Conservation (phyloP, 169 alveolate species). For the Plasmodium malariae region DNA sequence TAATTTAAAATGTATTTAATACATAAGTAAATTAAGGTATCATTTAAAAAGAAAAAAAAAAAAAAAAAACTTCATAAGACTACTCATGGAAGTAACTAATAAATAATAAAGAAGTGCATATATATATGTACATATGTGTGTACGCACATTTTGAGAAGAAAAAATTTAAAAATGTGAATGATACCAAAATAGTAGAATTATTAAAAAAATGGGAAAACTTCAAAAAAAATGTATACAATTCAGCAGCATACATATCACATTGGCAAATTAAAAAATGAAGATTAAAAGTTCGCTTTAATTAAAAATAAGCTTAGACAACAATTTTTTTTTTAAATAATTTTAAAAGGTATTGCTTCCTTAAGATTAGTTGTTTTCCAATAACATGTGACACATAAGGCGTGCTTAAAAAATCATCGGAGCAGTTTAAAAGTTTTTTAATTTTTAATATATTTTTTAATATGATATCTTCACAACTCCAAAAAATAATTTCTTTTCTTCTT, state of each 20-base stretch:
- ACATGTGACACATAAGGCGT: slow-evolving; percentile 73
- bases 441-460: slow-evolving; percentile 31
- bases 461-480: slow-evolving; percentile 62
- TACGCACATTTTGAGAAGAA: slow-evolving; percentile 8
- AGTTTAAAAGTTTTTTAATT: slow-evolving; percentile 47
- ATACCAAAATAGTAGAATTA: neutral
- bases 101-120: neutral
- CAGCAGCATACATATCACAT: neutral
- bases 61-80: slow-evolving; percentile 1
- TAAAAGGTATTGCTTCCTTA: slow-evolving; percentile 44
- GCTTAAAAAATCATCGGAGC: slow-evolving; percentile 71
- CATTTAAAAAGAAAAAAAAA: slow-evolving; percentile 35
- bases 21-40: slow-evolving; percentile 8
- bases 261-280: too few species aligned
- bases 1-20: slow-evolving; percentile 6
- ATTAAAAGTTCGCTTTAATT: too few species aligned
- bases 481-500: slow-evolving; percentile 70
- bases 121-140: neutral
- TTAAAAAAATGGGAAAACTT: neutral
- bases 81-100: slow-evolving; percentile 18
- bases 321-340: slow-evolving; percentile 7
- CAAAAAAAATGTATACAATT: neutral
- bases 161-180: neutral
- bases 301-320: neutral
- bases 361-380: slow-evolving; percentile 63